A percentile compares a stretch with the other conserved stretches of the same genome.
Evolutionary conservation across 169 alveolate species (phyloP).

Genomic region (Perkinsus marinus): DNA sequence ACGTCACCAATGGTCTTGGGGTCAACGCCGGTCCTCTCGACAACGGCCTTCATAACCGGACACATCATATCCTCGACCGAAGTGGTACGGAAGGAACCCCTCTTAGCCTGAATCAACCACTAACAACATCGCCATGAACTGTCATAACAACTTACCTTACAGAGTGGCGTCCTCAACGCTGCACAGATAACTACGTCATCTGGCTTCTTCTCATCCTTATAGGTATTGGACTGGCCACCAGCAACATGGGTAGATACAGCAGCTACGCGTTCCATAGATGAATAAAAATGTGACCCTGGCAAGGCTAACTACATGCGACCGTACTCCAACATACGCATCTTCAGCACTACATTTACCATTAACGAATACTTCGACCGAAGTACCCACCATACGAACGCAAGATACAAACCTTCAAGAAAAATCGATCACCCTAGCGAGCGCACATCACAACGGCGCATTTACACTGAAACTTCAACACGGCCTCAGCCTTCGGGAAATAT

Average conservation of each 20-base stretch:
- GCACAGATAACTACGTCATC: conserved; percentile 74
- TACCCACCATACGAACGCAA: too few relatives aligned
- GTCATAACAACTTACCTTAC: conserved; percentile 63
- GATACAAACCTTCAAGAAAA: too few relatives aligned
- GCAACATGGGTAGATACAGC: neutral
- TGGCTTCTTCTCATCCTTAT: neutral
- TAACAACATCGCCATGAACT: neutral
- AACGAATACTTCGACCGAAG: too few relatives aligned
- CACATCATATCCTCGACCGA: conserved; percentile 64
- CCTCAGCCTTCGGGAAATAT: too few relatives aligned
- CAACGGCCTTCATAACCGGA: conserved; percentile 46
- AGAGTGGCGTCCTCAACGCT: conserved; percentile 73
- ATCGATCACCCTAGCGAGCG: too few relatives aligned
- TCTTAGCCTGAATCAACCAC: neutral
- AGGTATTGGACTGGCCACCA: neutral
- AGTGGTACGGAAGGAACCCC: conserved; percentile 47
- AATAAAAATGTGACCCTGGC: neutral
- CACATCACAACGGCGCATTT: too few relatives aligned
- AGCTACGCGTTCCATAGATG: neutral
- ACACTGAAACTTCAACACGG: too few relatives aligned
- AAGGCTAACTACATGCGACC: neutral
- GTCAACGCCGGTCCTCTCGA: conserved; percentile 51
- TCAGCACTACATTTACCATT: too few relatives aligned
- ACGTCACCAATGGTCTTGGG: conserved; percentile 60
- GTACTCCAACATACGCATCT: too few relatives aligned